phyloP scores from a whole-genome alignment of 176 grass and related monocot species.

The Ananas comosus region DNA sequence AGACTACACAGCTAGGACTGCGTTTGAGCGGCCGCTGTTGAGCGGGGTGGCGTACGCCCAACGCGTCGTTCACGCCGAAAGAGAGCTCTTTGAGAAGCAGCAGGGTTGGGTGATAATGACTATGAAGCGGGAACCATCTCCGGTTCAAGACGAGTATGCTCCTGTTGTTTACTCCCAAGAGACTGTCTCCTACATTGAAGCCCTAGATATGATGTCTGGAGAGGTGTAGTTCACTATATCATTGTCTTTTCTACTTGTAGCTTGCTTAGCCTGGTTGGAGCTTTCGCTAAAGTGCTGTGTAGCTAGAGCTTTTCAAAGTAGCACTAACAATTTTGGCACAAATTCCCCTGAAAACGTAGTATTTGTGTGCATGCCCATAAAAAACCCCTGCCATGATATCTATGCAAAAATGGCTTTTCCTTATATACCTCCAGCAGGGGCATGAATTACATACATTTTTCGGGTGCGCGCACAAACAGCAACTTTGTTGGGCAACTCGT shows the following conservation, averaged over 20 bases:
- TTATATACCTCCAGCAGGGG: too few relatives aligned
- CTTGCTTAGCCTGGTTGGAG: too few relatives aligned
- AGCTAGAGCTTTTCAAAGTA: too few relatives aligned
- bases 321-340: too few relatives aligned
- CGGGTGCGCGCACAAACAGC: too few relatives aligned
- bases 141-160: constrained; percentile 77
- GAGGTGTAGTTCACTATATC: constrained; percentile 1
- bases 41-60: constrained; percentile 88
- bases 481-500: too few relatives aligned
- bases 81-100: constrained; percentile 62
- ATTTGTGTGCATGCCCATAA: too few relatives aligned
- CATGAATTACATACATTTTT: too few relatives aligned
- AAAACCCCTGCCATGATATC: too few relatives aligned
- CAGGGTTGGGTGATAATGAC: constrained; percentile 93
- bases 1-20: constrained; percentile 68
- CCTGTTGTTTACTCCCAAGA: constrained; percentile 94
- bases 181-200: constrained; percentile 93
- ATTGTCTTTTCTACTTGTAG: neutral
- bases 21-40: constrained; percentile 82
- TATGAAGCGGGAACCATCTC: constrained; percentile 86
- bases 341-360: too few relatives aligned
- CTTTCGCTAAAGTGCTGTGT: too few relatives aligned
- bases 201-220: constrained; percentile 77
- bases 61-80: constrained; percentile 59
- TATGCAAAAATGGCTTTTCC: too few relatives aligned